Evolutionary conservation across 345 rosid species (phyloP), one percentile per base, ranked within the genome.

Genomic region (Pistacia integerrima): DNA sequence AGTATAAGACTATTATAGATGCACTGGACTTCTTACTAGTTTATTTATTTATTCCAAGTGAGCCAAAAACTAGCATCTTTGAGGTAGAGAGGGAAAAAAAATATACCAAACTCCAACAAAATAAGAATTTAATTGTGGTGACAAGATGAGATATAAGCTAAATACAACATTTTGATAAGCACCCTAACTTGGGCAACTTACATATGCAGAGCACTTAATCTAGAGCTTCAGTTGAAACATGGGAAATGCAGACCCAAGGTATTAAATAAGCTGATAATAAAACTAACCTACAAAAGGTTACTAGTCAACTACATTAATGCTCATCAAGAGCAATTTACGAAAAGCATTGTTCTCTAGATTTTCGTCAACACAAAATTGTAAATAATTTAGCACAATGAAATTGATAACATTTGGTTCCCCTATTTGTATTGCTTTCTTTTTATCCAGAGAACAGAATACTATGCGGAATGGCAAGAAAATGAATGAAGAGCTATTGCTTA

Each of bases 231-330:
- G 49, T 4, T 66, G 51, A n/a, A 44, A 46, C 16, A 6, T 11
- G 11, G 11, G 58, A 25, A 28, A 49, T 20, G 60, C 25, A 2
- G 41, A 41, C 66, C 67, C 28, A 8, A 71, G 67, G 44, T 55
- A 56, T 55, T 30, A 1, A 64, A 35, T 18, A 55, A 54, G 16
- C 30, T 54, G 69, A 35, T 11, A 6, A 13, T 22, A 46, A n/a
- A 70, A 48, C 69, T 69, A 69, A 72, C 35, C 61, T 52, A 62
- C 44, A 64, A n/a, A 22, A 10, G 51, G 44, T 49, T 7, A 11
- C 51, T 60, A 17, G 41, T 44, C 70, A 30, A 35, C 4, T 51
- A 38, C n/a, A 67, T n/a, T 11, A 56, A 55, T 44, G 17, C 36
- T 25, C 38, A 51, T 64, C 72, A 55, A 33, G 10, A 13, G 67